These are phyloP conservation scores for Malus sieversii DNA, from an alignment of 306 rosid species.

Conservation along the genomic window DNA sequence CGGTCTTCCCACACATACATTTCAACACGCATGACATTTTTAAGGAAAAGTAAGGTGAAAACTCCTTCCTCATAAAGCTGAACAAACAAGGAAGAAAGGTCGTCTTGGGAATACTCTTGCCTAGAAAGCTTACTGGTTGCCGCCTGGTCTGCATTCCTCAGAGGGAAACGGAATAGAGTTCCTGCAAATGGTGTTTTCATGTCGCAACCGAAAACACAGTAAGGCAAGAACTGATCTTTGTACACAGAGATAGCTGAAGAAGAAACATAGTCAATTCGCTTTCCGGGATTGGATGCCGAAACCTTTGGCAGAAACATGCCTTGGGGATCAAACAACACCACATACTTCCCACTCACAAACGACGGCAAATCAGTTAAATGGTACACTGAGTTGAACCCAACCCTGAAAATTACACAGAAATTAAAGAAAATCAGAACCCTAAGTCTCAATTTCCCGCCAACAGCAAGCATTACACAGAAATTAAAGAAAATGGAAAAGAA, in stretches of 20 bases:
- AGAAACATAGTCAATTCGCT: conserved; percentile 77
- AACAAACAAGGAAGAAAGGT: conserved; percentile 78
- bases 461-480: background rate
- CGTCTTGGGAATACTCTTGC: conserved; percentile 75
- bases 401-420: conserved; percentile 36
- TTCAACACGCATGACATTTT: conserved; percentile 65
- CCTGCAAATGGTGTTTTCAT: conserved; percentile 74
- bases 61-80: conserved; percentile 87
- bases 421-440: conserved; percentile 10
- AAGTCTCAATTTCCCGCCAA: background rate
- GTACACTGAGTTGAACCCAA: conserved; percentile 97
- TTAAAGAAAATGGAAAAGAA: background rate
- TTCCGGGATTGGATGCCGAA: conserved; percentile 88
- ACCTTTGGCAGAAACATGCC: conserved; percentile 83
- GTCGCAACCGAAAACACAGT: conserved; percentile 88
- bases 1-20: conserved; percentile 73
- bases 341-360: conserved; percentile 87
- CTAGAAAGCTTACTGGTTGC: conserved; percentile 78
- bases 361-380: conserved; percentile 97
- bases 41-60: conserved; percentile 75
- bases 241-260: conserved; percentile 67
- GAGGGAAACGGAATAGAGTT: conserved; percentile 87
- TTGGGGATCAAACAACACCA: conserved; percentile 95
- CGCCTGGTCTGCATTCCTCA: conserved; percentile 76
- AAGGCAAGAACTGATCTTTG: conserved; percentile 80